phyloP scores from a whole-genome alignment of 495 filamentous ascomycete genomes.

The Xylaria longipes region DNA sequence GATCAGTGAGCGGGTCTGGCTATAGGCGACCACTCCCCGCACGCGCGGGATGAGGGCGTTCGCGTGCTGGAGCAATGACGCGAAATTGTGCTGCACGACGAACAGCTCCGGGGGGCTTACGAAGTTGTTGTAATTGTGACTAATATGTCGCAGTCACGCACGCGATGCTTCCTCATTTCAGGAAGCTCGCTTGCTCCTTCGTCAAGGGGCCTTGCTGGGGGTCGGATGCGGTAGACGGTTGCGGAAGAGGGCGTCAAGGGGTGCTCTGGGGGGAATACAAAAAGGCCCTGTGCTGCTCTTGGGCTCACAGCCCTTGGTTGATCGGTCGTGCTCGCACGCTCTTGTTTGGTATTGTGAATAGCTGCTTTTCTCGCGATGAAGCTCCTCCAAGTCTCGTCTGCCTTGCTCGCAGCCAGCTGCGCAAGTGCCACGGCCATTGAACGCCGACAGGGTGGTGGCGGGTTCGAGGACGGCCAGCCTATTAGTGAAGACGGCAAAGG shows the following conservation, averaged over 20 bases:
- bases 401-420: conserved; percentile 32
- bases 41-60: conserved; percentile 14
- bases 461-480: conserved; percentile 58
- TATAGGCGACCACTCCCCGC: conserved; percentile 32
- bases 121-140: conserved; percentile 9
- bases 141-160: conserved; percentile 22
- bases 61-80: conserved; percentile 21
- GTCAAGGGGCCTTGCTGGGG: conserved; percentile 3
- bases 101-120: neutral
- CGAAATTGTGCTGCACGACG: conserved; percentile 16
- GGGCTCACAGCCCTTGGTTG: neutral
- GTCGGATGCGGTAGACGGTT: neutral
- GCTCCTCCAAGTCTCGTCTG: conserved; percentile 31
- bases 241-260: conserved; percentile 2
- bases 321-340: neutral
- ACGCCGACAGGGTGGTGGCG: conserved; percentile 36
- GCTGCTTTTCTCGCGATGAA: conserved; percentile 30
- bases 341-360: neutral
- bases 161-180: conserved; percentile 13
- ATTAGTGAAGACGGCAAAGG: conserved; percentile 62
- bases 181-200: conserved; percentile 21
- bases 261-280: conserved; percentile 5
- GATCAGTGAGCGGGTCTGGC: conserved; percentile 27
- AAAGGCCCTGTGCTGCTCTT: neutral
- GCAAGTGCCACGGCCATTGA: conserved; percentile 31